These are phyloP conservation scores for Chaetoceros tenuissimus DNA, from an alignment of 108 stramenopile genomes.

Conservation along the genomic window DNA sequence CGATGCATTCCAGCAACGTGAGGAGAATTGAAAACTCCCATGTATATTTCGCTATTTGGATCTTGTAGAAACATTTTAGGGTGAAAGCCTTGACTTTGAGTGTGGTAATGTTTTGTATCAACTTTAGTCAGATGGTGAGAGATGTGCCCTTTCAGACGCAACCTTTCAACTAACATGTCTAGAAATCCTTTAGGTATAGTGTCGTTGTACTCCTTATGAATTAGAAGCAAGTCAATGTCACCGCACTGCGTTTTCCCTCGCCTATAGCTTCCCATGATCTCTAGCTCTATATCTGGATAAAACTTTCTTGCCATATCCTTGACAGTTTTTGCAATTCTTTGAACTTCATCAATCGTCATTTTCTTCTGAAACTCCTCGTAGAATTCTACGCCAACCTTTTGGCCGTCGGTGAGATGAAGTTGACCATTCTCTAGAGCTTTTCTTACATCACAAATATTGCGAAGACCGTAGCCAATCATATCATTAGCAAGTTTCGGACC, in stretches of 20 bases:
- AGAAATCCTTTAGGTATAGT: slow-evolving; percentile 25
- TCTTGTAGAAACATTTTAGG: not conserved
- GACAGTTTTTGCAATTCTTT: slow-evolving; percentile 24
- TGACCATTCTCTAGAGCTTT: slow-evolving; percentile 4
- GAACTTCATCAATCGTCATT: slow-evolving; percentile 40
- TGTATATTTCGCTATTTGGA: slow-evolving; percentile 12
- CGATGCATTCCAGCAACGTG: slow-evolving; percentile 10
- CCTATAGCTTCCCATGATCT: slow-evolving; percentile 46
- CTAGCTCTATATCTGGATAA: slow-evolving; percentile 25
- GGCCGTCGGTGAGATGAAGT: slow-evolving; percentile 21
- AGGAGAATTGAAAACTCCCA: slow-evolving; percentile 41
- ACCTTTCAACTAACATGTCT: slow-evolving; percentile 26
- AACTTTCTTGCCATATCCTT: slow-evolving; percentile 1
- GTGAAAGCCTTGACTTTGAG: not conserved
- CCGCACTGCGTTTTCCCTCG: slow-evolving; percentile 32
- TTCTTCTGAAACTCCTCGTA: slow-evolving; percentile 46
- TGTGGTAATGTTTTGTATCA: not conserved
- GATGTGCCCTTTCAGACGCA: slow-evolving; percentile 30
- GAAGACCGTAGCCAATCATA: no score
- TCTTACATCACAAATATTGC: slow-evolving; percentile 26
- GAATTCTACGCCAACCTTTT: slow-evolving; percentile 40
- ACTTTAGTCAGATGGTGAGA: slow-evolving; percentile 33
- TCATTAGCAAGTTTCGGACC: slow-evolving; percentile 14
- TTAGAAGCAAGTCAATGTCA: slow-evolving; percentile 45
- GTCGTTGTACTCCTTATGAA: slow-evolving; percentile 11